phyloP scores from a whole-genome alignment of 2,329 filamentous ascomycete genomes.

The Endothia cerciana region DNA sequence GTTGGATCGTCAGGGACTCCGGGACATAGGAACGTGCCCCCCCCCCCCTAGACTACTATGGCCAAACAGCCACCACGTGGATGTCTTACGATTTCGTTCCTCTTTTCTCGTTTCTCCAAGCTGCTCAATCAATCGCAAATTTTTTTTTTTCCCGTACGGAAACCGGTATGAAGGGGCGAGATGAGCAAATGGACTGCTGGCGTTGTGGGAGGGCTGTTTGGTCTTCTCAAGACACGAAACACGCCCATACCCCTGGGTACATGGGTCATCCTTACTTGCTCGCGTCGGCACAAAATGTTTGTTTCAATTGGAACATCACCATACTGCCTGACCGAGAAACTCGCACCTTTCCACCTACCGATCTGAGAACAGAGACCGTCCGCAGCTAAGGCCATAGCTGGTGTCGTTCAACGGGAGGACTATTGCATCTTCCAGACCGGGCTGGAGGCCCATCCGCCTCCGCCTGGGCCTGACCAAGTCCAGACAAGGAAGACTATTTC shows the following conservation, averaged over 20 bases:
- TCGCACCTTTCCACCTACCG: background rate
- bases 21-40: slow-evolving; percentile 2
- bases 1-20: slow-evolving; percentile 35
- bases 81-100: background rate
- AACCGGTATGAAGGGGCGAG: background rate
- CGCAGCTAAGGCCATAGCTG: background rate
- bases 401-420: background rate
- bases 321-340: background rate
- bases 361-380: background rate
- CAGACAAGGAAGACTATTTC: background rate
- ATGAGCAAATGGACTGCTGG: background rate
- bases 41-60: background rate
- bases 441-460: slow-evolving; percentile 17
- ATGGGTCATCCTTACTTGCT: background rate
- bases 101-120: background rate
- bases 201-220: background rate
- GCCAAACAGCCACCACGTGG: slow-evolving; percentile 9
- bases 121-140: background rate
- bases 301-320: slow-evolving; percentile 1
- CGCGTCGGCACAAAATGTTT: slow-evolving; percentile 8
- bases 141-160: background rate
- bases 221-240: slow-evolving; percentile 18
- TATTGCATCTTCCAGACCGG: slow-evolving; percentile 13
- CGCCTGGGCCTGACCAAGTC: slow-evolving; percentile 10
- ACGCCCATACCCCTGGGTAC: slow-evolving; percentile 6